Evolutionary conservation across 345 rosid species (phyloP), one percentile per base, ranked within the genome.

Genomic region (Pugionium cornutum): DNA sequence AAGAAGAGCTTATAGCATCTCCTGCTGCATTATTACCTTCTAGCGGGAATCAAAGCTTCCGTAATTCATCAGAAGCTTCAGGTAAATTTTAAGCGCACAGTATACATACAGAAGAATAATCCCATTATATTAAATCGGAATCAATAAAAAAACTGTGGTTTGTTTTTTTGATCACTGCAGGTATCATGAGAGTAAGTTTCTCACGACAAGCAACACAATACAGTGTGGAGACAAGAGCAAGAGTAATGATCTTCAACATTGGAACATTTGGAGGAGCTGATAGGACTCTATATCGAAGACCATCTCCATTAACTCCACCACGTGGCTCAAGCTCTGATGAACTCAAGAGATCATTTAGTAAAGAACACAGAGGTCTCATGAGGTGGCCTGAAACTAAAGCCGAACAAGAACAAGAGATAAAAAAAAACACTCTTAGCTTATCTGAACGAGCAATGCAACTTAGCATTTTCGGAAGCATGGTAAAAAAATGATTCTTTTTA

Each of bases 401-500:
- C 31, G 42, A 64, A 51, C 79, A 75, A 49, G 81, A 77, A 46
- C 66, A 74, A 37, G 81, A 42, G 60, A 41, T 30, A 26, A 55
- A 26, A 67, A 74, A 4, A 47, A 72, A 68, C n/a, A 9, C 72
- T 11, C 74, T 74, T 53, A 89, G 76, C 76, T 83, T 94, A 55
- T 83, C 97, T 37, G 81, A 81, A 42, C 80, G 79, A 83, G 99
- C 97, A 31, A 86, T 81, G 89, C 88, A 86, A 37, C 76, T 88
- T 53, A 76, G 91, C 81, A 79, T 82, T 58, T 90, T 75, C 53
- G 99, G 97, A 66, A 84, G 91, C 83, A 84, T 49, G 97, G 96
- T 94, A 81, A 50, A 11, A n/a, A 9, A 30, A 4, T 6, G 1
- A 56, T 46, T 42, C 7, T 8, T n/a, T 26, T 4, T 42, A 7